Percentiles rank a stretch among this genome's conserved stretches.
Evolutionary conservation across 2,329 filamentous ascomycete species (phyloP).

Genomic region (Diaporthe aspalathi): DNA sequence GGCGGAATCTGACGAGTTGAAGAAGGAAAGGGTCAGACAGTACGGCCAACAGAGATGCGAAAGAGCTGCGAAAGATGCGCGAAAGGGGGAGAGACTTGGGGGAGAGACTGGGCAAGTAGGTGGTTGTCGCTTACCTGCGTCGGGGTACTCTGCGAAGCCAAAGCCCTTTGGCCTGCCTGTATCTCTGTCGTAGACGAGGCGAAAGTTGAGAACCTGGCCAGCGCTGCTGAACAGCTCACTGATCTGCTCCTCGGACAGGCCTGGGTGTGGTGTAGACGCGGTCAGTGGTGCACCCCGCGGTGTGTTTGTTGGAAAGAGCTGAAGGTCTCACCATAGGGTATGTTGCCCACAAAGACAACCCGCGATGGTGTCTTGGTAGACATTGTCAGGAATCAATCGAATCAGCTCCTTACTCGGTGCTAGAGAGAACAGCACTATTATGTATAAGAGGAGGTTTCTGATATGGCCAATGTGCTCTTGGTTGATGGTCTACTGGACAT

Average conservation of each 20-base stretch:
- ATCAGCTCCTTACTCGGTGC: not conserved
- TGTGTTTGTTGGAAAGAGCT: not conserved
- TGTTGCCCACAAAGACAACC: constrained; percentile 88
- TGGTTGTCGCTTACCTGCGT: constrained; percentile 72
- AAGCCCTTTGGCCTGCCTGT: constrained; percentile 96
- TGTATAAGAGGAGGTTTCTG: not conserved
- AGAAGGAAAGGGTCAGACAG: constrained; percentile 32
- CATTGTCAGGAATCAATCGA: constrained; percentile 58
- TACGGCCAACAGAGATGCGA: constrained; percentile 19
- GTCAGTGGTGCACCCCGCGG: constrained; percentile 23
- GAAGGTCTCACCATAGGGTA: constrained; percentile 74
- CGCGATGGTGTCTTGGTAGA: constrained; percentile 80
- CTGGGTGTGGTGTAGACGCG: constrained; percentile 59
- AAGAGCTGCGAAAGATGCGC: too few relatives aligned
- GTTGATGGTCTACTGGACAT: too few relatives aligned
- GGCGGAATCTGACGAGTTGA: constrained; percentile 71
- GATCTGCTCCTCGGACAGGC: constrained; percentile 95
- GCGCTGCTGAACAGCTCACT: constrained; percentile 91
- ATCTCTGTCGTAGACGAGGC: constrained; percentile 94
- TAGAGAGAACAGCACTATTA: not conserved
- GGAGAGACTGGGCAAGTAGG: not conserved
- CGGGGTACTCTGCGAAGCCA: constrained; percentile 95
- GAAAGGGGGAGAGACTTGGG: too few relatives aligned
- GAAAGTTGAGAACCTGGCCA: constrained; percentile 90
- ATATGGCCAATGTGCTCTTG: not conserved